Percentiles rank a stretch among this genome's conserved stretches.
Conservation (phyloP, 768 basidiomycete genomes). For the Lentinula lateritia region DNA sequence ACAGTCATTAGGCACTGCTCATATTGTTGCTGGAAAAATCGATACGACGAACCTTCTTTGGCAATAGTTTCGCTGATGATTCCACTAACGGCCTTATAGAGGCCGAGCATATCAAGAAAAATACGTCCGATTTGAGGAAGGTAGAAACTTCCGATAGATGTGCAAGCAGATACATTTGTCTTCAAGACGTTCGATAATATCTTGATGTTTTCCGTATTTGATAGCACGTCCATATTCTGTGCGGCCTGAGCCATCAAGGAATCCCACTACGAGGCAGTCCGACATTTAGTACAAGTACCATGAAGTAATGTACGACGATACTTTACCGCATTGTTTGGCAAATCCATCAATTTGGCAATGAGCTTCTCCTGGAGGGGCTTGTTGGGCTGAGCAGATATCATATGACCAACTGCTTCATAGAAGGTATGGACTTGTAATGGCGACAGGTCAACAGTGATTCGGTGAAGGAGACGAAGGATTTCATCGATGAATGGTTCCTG, state of each 20-base stretch:
- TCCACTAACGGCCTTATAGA: conserved; percentile 95
- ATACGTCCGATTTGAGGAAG: conserved; percentile 94
- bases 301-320: background rate
- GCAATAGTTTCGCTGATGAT: conserved; percentile 93
- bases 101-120: conserved; percentile 95
- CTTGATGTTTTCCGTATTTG: conserved; percentile 91
- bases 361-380: conserved; percentile 95
- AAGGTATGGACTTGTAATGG: conserved; percentile 98
- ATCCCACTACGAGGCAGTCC: conserved; percentile 69
- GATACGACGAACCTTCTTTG: conserved; percentile 57
- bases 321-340: conserved; percentile 92
- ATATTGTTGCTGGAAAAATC: background rate
- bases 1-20: conserved; percentile 9
- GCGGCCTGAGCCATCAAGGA: conserved; percentile 94
- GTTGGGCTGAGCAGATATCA: conserved; percentile 99
- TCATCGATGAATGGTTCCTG: conserved; percentile 98
- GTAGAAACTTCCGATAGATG: conserved; percentile 95
- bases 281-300: background rate
- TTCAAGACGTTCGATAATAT: conserved; percentile 95
- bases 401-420: conserved; percentile 98
- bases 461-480: conserved; percentile 84
- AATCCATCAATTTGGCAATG: conserved; percentile 92
- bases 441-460: conserved; percentile 91
- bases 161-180: conserved; percentile 97
- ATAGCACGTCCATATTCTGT: conserved; percentile 86